A percentile compares a stretch with the other conserved stretches of the same genome.
Conservation (phyloP, 257 asterid genomes). For the Marsdenia floribunda region DNA sequence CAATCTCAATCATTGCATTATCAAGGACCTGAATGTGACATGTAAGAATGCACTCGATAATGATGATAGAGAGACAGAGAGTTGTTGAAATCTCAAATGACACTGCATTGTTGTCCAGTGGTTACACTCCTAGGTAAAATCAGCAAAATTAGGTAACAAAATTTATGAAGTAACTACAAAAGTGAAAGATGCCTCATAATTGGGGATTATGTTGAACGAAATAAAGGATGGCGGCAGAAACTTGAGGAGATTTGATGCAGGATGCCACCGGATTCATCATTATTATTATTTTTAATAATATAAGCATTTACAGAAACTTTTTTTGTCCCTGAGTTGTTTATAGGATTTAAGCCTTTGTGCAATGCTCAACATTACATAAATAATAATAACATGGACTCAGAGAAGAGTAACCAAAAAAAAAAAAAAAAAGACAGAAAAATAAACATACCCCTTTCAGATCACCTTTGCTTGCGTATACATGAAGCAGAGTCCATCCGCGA, state of each 20-base stretch:
- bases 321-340: not conserved
- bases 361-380: no score
- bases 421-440: not conserved
- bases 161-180: slow-evolving; percentile 84
- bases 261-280: no score
- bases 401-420: no score
- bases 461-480: slow-evolving; percentile 73
- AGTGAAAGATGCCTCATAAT: no score
- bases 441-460: slow-evolving; percentile 69
- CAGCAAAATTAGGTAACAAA: slow-evolving; percentile 88
- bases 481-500: slow-evolving; percentile 92
- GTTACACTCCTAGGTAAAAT: slow-evolving; percentile 91
- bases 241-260: not conserved
- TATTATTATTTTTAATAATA: no score
- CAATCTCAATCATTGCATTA: slow-evolving; percentile 86
- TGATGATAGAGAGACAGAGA: slow-evolving; percentile 77
- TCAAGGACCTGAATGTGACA: slow-evolving; percentile 93
- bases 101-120: slow-evolving; percentile 91
- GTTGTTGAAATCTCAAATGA: slow-evolving; percentile 88
- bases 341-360: not conserved
- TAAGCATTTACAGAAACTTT: not conserved
- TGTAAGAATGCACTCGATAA: slow-evolving; percentile 86
- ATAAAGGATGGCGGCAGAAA: not conserved
- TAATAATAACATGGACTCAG: no score
- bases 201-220: no score